Percentiles rank a stretch among this genome's conserved stretches.
These are phyloP conservation scores for Sphaerulina vaccinii DNA, from an alignment of 2,329 filamentous ascomycete species.

Conservation along the genomic window DNA sequence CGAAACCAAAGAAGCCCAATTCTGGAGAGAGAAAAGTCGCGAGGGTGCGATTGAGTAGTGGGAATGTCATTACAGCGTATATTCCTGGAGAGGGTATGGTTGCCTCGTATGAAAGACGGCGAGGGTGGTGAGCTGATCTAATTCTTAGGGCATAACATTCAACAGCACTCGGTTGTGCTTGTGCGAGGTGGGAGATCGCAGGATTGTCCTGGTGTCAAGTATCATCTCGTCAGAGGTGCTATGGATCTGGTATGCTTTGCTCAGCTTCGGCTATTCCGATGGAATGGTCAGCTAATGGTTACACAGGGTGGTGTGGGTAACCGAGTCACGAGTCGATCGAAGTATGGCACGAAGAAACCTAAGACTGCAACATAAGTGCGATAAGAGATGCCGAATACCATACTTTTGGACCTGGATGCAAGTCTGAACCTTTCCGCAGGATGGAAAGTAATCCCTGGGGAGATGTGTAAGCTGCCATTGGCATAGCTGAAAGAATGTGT, in stretches of 20 bases:
- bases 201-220: conserved; percentile 98
- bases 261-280: neutral
- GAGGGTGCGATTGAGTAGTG: conserved; percentile 82
- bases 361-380: conserved; percentile 63
- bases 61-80: conserved; percentile 85
- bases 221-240: conserved; percentile 86
- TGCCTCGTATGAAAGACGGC: neutral
- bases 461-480: too few species aligned
- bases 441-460: too few species aligned
- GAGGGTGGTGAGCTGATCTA: neutral
- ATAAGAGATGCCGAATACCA: neutral
- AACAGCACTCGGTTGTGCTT: conserved; percentile 96
- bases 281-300: conserved; percentile 7
- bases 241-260: conserved; percentile 76
- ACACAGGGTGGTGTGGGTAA: conserved; percentile 82
- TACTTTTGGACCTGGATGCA: too few species aligned
- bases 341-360: conserved; percentile 98
- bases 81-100: conserved; percentile 82
- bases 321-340: conserved; percentile 80
- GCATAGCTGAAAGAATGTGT: too few species aligned
- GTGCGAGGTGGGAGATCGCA: conserved; percentile 90
- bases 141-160: conserved; percentile 78
- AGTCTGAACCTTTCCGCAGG: too few species aligned
- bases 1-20: conserved; percentile 97
- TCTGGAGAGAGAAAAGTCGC: conserved; percentile 96